Evolutionary conservation across 1,284 basidiomycete species (phyloP).

Genomic region (Cryptococcus sp.): DNA sequence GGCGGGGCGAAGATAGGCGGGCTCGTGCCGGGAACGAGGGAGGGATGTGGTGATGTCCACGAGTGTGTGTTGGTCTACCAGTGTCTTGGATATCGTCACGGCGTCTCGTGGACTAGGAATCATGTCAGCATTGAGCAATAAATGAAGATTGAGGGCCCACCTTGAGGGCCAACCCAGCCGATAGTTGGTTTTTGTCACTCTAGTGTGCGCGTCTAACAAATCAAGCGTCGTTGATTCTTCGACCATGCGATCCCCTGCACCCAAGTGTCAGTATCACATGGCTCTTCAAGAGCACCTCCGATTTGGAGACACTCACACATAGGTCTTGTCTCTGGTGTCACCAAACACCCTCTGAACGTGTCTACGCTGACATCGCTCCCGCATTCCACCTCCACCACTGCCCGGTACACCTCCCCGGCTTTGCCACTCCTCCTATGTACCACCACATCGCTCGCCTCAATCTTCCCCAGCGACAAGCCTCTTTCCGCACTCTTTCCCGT

Average conservation of each 20-base stretch:
- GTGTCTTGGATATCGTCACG: slow-evolving; percentile 84
- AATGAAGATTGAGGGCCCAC: slow-evolving; percentile 54
- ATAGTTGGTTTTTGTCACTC: slow-evolving; percentile 85
- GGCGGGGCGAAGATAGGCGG: slow-evolving; percentile 85
- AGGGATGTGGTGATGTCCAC: slow-evolving; percentile 94
- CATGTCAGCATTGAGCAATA: not conserved
- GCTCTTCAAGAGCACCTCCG: not conserved
- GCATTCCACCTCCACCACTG: slow-evolving; percentile 72
- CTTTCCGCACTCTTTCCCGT: slow-evolving; percentile 22
- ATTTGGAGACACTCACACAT: slow-evolving; percentile 55
- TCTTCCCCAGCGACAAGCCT: slow-evolving; percentile 30
- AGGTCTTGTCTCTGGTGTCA: slow-evolving; percentile 77
- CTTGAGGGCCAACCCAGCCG: slow-evolving; percentile 94
- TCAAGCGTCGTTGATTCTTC: slow-evolving; percentile 79
- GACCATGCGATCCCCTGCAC: slow-evolving; percentile 78
- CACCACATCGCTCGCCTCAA: slow-evolving; percentile 46
- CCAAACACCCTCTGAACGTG: slow-evolving; percentile 75
- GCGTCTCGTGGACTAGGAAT: slow-evolving; percentile 74
- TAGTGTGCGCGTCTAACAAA: slow-evolving; percentile 77
- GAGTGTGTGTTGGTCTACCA: slow-evolving; percentile 74
- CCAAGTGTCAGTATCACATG: not conserved
- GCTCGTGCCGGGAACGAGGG: slow-evolving; percentile 84
- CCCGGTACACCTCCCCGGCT: slow-evolving; percentile 74
- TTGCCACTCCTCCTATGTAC: slow-evolving; percentile 51
- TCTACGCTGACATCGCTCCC: slow-evolving; percentile 66